Conservation (phyloP, 441 rosid species). For the Populus tomentosa region DNA sequence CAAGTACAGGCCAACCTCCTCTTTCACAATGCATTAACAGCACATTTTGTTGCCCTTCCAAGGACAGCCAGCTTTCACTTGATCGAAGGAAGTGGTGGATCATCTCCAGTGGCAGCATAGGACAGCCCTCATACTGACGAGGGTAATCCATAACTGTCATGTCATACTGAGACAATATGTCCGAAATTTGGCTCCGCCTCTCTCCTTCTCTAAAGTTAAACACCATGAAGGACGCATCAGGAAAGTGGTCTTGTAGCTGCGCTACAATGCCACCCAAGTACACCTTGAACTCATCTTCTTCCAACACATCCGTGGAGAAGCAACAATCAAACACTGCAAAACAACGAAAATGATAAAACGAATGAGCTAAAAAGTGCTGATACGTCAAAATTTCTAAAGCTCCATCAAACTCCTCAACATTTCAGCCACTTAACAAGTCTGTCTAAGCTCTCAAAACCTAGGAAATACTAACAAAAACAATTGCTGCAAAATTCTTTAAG, state of each 20-base stretch:
- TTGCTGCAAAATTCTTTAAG: neutral
- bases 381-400: neutral
- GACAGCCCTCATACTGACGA: slow-evolving; percentile 82
- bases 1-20: slow-evolving; percentile 97
- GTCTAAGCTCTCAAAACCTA: neutral
- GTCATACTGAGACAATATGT: slow-evolving; percentile 74
- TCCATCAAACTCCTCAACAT: neutral
- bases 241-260: slow-evolving; percentile 88
- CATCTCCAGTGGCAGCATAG: slow-evolving; percentile 84
- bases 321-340: slow-evolving; percentile 92
- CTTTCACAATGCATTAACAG: slow-evolving; percentile 89
- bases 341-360: neutral
- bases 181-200: slow-evolving; percentile 77
- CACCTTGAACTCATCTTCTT: slow-evolving; percentile 83
- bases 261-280: slow-evolving; percentile 92
- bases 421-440: neutral
- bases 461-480: neutral
- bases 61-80: slow-evolving; percentile 85
- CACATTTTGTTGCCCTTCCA: slow-evolving; percentile 92
- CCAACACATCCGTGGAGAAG: slow-evolving; percentile 87
- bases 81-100: slow-evolving; percentile 85
- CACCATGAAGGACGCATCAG: slow-evolving; percentile 96
- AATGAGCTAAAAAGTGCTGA: neutral
- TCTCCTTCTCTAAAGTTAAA: slow-evolving; percentile 94
- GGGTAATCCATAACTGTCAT: slow-evolving; percentile 99